Evolutionary conservation across 306 rosid species (phyloP).

Genomic region (Alnus glutinosa): DNA sequence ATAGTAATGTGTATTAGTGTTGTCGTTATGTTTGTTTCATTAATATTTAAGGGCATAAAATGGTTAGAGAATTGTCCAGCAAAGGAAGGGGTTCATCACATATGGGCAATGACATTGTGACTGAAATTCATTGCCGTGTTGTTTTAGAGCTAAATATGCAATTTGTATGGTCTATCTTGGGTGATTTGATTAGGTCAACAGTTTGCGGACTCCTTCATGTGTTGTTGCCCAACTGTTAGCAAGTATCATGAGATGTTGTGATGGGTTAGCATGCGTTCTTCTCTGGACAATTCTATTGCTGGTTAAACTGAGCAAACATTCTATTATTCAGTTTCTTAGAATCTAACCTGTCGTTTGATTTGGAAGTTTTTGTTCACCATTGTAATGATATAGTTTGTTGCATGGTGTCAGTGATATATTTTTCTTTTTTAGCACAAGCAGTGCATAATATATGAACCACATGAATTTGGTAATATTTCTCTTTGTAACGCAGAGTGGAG

Average conservation of each 20-base stretch:
- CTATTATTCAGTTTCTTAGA: not conserved
- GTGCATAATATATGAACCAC: not conserved
- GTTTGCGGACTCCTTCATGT: not conserved
- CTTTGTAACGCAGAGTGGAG: conserved; percentile 72
- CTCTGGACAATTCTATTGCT: not conserved
- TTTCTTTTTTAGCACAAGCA: conserved; percentile 12
- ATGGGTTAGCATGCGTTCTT: not conserved
- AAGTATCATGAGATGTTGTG: not conserved
- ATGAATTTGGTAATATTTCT: conserved; percentile 32
- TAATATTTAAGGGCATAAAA: not conserved
- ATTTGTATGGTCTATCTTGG: not conserved
- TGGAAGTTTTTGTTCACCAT: not conserved
- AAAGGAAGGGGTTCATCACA: not conserved
- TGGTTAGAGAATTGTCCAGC: not conserved
- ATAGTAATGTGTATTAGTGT: not conserved
- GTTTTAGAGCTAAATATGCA: not conserved
- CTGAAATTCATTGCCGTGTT: not conserved
- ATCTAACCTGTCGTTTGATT: not conserved
- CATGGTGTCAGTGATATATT: not conserved
- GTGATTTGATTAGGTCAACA: not conserved
- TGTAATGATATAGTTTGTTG: not conserved
- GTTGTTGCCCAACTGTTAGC: not conserved
- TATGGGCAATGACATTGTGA: not conserved
- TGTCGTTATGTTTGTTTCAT: not conserved
- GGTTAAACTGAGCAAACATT: not conserved